Evolutionary conservation across 352 stramenopile species (phyloP).

Genomic region (Globisporangium apiculatum): DNA sequence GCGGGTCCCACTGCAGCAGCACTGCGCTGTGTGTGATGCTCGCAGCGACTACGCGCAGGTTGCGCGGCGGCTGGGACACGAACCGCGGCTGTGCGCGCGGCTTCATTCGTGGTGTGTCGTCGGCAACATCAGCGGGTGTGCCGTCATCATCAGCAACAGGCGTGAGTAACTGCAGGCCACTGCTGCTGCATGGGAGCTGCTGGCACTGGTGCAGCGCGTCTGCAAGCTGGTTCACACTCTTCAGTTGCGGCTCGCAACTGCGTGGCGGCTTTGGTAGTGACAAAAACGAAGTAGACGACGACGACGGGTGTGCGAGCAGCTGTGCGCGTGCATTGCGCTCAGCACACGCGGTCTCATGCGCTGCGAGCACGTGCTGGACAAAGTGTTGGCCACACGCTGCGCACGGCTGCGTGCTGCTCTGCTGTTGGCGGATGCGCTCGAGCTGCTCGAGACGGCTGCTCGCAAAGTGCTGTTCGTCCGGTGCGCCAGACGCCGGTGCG

Average conservation of each 20-base stretch:
- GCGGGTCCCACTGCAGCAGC: conserved; percentile 45
- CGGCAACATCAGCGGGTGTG: neutral
- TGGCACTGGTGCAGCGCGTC: conserved; percentile 11
- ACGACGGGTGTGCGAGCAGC: neutral
- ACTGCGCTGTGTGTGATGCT: conserved; percentile 35
- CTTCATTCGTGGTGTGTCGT: neutral
- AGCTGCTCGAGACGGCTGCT: conserved; percentile 28
- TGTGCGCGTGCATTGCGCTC: neutral
- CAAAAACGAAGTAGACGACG: neutral
- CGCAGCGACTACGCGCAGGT: conserved; percentile 30
- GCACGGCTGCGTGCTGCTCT: conserved; percentile 21
- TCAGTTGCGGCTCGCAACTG: neutral
- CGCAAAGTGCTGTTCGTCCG: conserved; percentile 33
- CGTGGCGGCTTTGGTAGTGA: no score
- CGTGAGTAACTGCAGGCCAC: no score
- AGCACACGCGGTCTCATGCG: conserved; percentile 16
- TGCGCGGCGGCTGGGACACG: conserved; percentile 55
- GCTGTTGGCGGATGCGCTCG: conserved; percentile 32
- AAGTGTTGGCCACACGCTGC: conserved; percentile 25
- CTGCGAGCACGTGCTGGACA: conserved; percentile 19
- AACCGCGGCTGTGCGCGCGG: conserved; percentile 20
- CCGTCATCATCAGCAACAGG: neutral
- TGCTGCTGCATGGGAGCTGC: neutral
- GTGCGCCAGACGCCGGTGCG: conserved; percentile 11
- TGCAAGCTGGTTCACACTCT: conserved; percentile 16